Evolutionary conservation across 2,329 filamentous ascomycete genomes (phyloP), one percentile per base, ranked within the genome.

Genomic region (Botrytis medusae): DNA sequence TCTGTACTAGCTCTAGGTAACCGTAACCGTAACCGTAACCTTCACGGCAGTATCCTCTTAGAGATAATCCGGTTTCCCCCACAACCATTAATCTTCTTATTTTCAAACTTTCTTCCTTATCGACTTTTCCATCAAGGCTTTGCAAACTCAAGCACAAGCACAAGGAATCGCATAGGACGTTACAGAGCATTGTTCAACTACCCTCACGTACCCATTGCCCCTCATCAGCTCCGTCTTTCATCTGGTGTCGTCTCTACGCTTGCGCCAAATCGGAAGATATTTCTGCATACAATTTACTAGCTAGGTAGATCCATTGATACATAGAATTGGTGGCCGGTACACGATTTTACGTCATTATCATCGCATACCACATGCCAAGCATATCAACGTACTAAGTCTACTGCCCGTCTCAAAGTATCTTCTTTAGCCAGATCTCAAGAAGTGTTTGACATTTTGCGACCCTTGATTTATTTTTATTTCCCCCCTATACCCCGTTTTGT

Each of bases 21-120:
- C 34, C 34, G 34, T 37, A 37, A 8, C 37, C 37, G 37, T 1
- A 37, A 9, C 37, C 14, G 16, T 7, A 54, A 6, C 51, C 54
- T 40, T 7, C 25, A 12, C 46, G 46, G 48, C 48, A n/a, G 48
- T 54, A 54, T n/a, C 48, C n/a, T 54, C 51, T n/a, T 20, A 22
- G 59, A 68, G 61, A 67, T 44, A 60, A 37, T 72, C 71, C 71
- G 63, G 71, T 72, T 72, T 69, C 71, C 63, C 71, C 63, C 20
- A 51, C 71, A 72, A 72, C 71, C 54, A 71, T 20, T 44, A n/a
- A 67, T 32, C 29, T 22, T 20, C 32, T 46, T 22, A 22, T 61
- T 57, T 46, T 34, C 20, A 25, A 57, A 59, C 46, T 64, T 37
- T 42, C 8, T 32, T 57, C 42, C 62, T 59, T 72, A 68, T 69